Percentiles rank a stretch among this genome's conserved stretches.
phyloP scores from a whole-genome alignment of 1,139 yeast species.

The Tardiomyces blankii region DNA sequence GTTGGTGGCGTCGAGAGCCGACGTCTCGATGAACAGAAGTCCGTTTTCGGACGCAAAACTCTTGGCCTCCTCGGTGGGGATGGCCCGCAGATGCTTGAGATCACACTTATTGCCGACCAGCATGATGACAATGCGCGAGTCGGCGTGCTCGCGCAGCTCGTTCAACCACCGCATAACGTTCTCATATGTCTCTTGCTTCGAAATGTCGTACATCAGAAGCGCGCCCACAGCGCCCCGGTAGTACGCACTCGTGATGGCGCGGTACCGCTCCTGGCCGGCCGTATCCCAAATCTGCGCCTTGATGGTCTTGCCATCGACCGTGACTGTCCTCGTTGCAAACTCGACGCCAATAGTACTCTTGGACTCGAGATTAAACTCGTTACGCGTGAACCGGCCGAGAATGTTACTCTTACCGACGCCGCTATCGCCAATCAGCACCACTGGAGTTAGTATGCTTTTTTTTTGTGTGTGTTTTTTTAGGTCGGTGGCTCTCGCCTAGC shows the following conservation, averaged over 20 bases:
- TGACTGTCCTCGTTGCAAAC: constrained; percentile 92
- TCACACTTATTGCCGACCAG: constrained; percentile 95
- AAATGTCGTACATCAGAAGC: constrained; percentile 85
- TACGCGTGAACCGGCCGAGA: constrained; percentile 85
- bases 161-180: constrained; percentile 91
- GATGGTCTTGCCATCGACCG: constrained; percentile 88
- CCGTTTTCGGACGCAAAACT: constrained; percentile 90
- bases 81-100: constrained; percentile 90
- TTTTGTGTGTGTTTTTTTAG: not conserved
- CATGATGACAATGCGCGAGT: constrained; percentile 92
- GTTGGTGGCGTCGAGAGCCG: constrained; percentile 89
- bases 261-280: constrained; percentile 97
- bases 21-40: constrained; percentile 90
- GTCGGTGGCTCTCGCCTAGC: not conserved
- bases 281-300: constrained; percentile 99
- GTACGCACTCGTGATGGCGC: constrained; percentile 96
- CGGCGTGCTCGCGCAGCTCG: constrained; percentile 94
- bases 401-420: constrained; percentile 97
- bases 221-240: constrained; percentile 99
- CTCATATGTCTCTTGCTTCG: constrained; percentile 88
- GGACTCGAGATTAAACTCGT: constrained; percentile 90
- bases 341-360: constrained; percentile 97
- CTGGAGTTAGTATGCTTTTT: constrained; percentile 22
- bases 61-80: constrained; percentile 95
- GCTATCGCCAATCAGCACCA: constrained; percentile 93